These are phyloP conservation scores for Vaccinium corymbosum DNA, from an alignment of 148 eudicot species.

Conservation along the genomic window DNA sequence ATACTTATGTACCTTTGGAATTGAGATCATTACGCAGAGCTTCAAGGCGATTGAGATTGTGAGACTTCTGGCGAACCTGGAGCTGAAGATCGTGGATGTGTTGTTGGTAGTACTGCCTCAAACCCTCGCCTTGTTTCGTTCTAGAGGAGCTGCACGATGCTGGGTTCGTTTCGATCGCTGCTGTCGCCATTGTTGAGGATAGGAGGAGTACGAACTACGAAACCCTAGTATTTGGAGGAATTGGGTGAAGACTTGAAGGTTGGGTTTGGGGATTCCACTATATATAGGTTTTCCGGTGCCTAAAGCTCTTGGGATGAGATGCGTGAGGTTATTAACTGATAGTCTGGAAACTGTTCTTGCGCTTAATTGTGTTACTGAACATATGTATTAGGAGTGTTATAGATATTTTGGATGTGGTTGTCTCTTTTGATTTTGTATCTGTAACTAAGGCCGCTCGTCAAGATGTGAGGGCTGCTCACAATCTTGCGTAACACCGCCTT, in stretches of 20 bases:
- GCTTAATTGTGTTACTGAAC: no score
- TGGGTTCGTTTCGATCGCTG: conserved; percentile 15
- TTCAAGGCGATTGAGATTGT: conserved; percentile 25
- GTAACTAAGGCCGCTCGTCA: no score
- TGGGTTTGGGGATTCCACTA: background rate
- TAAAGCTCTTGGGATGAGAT: no score
- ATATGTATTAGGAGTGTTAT: no score
- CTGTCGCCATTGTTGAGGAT: conserved; percentile 13
- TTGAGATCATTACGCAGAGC: conserved; percentile 24
- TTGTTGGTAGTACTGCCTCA: conserved; percentile 21
- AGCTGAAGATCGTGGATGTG: conserved; percentile 23
- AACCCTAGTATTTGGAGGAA: conserved; percentile 13
- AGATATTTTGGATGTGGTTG: no score
- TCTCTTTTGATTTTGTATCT: no score
- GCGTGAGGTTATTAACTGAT: no score
- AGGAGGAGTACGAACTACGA: background rate
- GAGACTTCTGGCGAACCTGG: conserved; percentile 24
- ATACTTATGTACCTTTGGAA: conserved; percentile 8
- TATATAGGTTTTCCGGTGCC: background rate
- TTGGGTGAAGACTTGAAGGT: background rate
- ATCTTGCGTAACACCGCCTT: no score
- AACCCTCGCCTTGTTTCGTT: conserved; percentile 23
- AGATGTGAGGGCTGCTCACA: no score
- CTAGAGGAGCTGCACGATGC: background rate
- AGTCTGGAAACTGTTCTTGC: no score